Evolutionary conservation across 805 yeast genomes (phyloP).

Genomic region (Yarrowia phangngaensis): DNA sequence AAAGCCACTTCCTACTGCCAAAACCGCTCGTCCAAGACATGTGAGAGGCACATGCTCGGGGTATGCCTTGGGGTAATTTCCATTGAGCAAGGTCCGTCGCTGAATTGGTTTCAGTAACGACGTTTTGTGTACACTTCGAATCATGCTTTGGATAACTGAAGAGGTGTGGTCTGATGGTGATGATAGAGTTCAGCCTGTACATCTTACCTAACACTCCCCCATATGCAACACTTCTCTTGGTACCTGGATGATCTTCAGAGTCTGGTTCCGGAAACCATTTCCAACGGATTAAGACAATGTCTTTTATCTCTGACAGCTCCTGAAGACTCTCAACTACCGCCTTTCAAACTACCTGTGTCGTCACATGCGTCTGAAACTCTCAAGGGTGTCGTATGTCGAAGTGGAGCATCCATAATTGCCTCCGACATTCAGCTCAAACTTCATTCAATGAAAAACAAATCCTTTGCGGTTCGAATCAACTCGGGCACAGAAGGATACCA

Average conservation of each 20-base stretch:
- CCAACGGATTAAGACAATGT: slow-evolving; percentile 18
- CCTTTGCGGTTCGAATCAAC: slow-evolving; percentile 10
- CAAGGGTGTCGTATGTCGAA: slow-evolving; percentile 19
- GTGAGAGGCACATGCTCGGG: slow-evolving; percentile 79
- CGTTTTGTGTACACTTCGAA: slow-evolving; percentile 18
- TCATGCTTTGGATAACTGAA: slow-evolving; percentile 1
- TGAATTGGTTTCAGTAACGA: slow-evolving; percentile 2
- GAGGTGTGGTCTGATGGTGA: slow-evolving; percentile 12
- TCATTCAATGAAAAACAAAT: slow-evolving; percentile 5
- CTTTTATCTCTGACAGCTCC: slow-evolving; percentile 1
- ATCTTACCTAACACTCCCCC: background rate
- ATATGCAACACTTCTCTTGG: slow-evolving; percentile 12
- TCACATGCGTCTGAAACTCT: slow-evolving; percentile 26
- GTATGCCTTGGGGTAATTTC: slow-evolving; percentile 39
- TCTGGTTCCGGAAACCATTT: slow-evolving; percentile 4
- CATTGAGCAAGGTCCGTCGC: slow-evolving; percentile 14
- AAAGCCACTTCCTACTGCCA: slow-evolving; percentile 69
- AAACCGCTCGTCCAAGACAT: slow-evolving; percentile 54
- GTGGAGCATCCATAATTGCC: slow-evolving; percentile 4
- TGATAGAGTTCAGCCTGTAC: slow-evolving; percentile 9
- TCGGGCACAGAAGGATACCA: slow-evolving; percentile 5
- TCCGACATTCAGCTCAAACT: slow-evolving; percentile 10
- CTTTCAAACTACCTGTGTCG: slow-evolving; percentile 16
- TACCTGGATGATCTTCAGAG: slow-evolving; percentile 20
- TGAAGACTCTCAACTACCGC: slow-evolving; percentile 12